These are phyloP conservation scores for Pelagophyceae sp. DNA, from an alignment of 352 stramenopile species.

Conservation along the genomic window DNA sequence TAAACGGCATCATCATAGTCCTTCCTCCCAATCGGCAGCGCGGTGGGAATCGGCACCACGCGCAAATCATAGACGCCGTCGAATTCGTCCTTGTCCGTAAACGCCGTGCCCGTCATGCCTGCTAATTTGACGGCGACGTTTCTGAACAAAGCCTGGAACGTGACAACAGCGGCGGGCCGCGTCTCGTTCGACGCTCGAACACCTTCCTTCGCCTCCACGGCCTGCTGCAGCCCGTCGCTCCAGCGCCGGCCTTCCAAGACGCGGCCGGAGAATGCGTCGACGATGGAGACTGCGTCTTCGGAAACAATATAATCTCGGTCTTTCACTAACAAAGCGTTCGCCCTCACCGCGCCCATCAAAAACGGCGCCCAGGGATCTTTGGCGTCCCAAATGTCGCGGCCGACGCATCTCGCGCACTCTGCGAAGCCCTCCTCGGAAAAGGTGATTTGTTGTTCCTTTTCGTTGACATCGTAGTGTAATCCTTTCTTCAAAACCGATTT, in stretches of 20 bases:
- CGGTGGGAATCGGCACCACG: slow-evolving; percentile 56
- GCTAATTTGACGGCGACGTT: slow-evolving; percentile 52
- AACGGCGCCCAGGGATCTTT: slow-evolving; percentile 58
- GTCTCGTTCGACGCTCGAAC: slow-evolving; percentile 57
- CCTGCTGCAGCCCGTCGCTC: slow-evolving; percentile 67
- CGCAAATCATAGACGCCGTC: slow-evolving; percentile 55
- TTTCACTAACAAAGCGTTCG: slow-evolving; percentile 64
- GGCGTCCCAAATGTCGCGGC: slow-evolving; percentile 57
- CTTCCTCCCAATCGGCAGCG: slow-evolving; percentile 56
- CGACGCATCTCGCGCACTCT: slow-evolving; percentile 55
- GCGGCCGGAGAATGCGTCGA: slow-evolving; percentile 58
- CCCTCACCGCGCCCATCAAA: slow-evolving; percentile 65
- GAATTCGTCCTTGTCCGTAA: slow-evolving; percentile 57
- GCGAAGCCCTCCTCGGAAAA: slow-evolving; percentile 65
- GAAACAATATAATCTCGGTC: slow-evolving; percentile 65
- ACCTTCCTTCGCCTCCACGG: slow-evolving; percentile 67
- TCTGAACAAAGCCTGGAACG: slow-evolving; percentile 64
- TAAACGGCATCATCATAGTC: slow-evolving; percentile 67
- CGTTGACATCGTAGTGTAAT: slow-evolving; percentile 61
- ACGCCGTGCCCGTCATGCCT: slow-evolving; percentile 68
- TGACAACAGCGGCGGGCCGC: slow-evolving; percentile 67
- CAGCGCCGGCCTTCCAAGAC: slow-evolving; percentile 63
- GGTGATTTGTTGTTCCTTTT: slow-evolving; percentile 61
- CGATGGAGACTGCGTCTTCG: slow-evolving; percentile 49
- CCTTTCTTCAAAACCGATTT: slow-evolving; percentile 50